Evolutionary conservation across 495 filamentous ascomycete species (phyloP), one percentile per base, ranked within the genome.

Genomic region (Bacidia gigantensis): DNA sequence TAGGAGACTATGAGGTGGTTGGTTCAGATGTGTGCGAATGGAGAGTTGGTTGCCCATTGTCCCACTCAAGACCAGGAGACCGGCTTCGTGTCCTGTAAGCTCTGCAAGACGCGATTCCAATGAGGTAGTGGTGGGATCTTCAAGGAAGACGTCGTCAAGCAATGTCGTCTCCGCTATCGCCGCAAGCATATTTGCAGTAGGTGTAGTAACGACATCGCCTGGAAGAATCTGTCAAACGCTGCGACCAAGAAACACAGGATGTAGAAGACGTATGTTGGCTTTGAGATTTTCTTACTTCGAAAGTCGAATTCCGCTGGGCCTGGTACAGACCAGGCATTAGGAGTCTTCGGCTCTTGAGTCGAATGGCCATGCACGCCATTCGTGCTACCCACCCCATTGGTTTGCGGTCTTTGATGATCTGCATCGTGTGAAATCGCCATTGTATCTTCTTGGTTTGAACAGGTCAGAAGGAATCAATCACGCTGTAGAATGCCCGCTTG

Each of bases 181-280:
- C 32, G 72, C 65, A n/a, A 95, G 80, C 89, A 95, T 95, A 14
- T 81, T 75, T 2, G 72, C 49, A 39, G 87, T 93, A 2, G 89
- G 89, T 1, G 87, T 90, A 11, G 89, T 96, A 69, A 88, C 76
- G 24, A 83, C 85, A 62, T 96, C 89, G 66, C 76, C 76, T 79
- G 62, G n/a, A n/a, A n/a, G n/a, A n/a, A 39, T 39, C 10, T 39
- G 32, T 22, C 20, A 45, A 14, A 3, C 3, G 26, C 14, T 0
- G 51, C 10, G n/a, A n/a, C n/a, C 32, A 10, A 39, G 32, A n/a
- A n/a, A 10, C n/a, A 39, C 32, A 10, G 32, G n/a, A n/a, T 10
- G 32, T 10, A n/a, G 10, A 10, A 39, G 32, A n/a, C 10, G 10
- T 10, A n/a, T 39, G 10, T 39, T 39, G 32, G 32, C 10, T 10